Evolutionary conservation across 768 basidiomycete species (phyloP).

Genomic region (Lactarius pseudohatsudake): DNA sequence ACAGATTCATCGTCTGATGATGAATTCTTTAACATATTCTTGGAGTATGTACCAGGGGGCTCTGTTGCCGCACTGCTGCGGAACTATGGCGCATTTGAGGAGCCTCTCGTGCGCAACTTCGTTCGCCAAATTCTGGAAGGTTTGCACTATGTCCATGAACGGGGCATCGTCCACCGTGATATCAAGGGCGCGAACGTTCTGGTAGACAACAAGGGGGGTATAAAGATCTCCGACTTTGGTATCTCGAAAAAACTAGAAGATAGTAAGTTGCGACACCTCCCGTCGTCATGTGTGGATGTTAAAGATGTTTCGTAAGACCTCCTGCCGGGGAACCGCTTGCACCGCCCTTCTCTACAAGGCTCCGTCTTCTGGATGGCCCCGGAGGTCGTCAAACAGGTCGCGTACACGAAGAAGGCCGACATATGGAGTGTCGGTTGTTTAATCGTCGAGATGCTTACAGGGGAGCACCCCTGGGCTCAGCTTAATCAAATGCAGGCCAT

Average conservation of each 20-base stretch:
- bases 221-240: slow-evolving; percentile 97
- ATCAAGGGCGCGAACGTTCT: slow-evolving; percentile 99
- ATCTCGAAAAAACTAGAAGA: slow-evolving; percentile 97
- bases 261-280: slow-evolving; percentile 55
- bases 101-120: slow-evolving; percentile 87
- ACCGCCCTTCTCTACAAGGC: slow-evolving; percentile 93
- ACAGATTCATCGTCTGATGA: slow-evolving; percentile 93
- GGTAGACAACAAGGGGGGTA: slow-evolving; percentile 95
- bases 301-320: slow-evolving; percentile 36
- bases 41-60: slow-evolving; percentile 96
- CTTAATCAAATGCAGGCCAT: slow-evolving; percentile 99
- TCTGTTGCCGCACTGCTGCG: slow-evolving; percentile 87
- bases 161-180: slow-evolving; percentile 95
- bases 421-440: slow-evolving; percentile 97
- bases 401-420: slow-evolving; percentile 89
- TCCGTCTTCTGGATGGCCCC: slow-evolving; percentile 99
- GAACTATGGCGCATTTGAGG: slow-evolving; percentile 94
- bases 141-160: slow-evolving; percentile 86
- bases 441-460: slow-evolving; percentile 95
- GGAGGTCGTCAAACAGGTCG: slow-evolving; percentile 95
- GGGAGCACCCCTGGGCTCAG: slow-evolving; percentile 93
- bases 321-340: slow-evolving; percentile 62
- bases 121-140: slow-evolving; percentile 89
- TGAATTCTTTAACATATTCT: slow-evolving; percentile 89
- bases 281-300: neutral